Percentiles rank a stretch among this genome's conserved stretches.
Conservation (phyloP, 1,139 yeast genomes). For the Debaryomyces robertsiae region DNA sequence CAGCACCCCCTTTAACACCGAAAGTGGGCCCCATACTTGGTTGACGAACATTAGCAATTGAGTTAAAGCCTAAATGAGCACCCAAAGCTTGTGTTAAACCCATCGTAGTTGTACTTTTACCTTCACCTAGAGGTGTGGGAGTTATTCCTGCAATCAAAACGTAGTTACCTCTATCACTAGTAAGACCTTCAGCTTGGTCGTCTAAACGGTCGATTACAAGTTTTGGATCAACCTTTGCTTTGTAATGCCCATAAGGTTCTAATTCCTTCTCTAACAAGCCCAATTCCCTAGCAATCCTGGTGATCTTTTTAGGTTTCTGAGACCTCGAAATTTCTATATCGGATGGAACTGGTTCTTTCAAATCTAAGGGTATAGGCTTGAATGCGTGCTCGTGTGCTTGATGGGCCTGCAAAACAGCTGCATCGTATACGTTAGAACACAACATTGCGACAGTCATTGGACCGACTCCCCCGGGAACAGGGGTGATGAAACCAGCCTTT, state of each 20-base stretch:
- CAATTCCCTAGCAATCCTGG: slow-evolving; percentile 62
- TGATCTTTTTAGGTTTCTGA: slow-evolving; percentile 69
- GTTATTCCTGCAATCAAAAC: slow-evolving; percentile 80
- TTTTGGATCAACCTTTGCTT: slow-evolving; percentile 70
- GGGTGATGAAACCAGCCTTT: slow-evolving; percentile 66
- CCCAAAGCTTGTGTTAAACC: slow-evolving; percentile 81
- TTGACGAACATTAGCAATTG: slow-evolving; percentile 80
- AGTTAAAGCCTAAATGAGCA: slow-evolving; percentile 67
- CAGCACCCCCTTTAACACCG: slow-evolving; percentile 89
- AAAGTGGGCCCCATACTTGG: slow-evolving; percentile 90
- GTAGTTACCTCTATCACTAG: slow-evolving; percentile 55
- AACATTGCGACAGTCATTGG: slow-evolving; percentile 90
- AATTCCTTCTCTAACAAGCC: slow-evolving; percentile 64
- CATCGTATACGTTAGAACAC: slow-evolving; percentile 64
- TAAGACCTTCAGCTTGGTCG: slow-evolving; percentile 52
- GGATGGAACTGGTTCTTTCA: slow-evolving; percentile 66
- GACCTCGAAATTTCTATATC: slow-evolving; percentile 76
- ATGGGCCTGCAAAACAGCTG: slow-evolving; percentile 60
- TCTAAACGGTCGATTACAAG: slow-evolving; percentile 57
- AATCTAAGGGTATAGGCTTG: slow-evolving; percentile 52
- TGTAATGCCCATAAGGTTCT: slow-evolving; percentile 72
- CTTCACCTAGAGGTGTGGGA: slow-evolving; percentile 83
- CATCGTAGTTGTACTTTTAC: slow-evolving; percentile 78
- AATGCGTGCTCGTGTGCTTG: slow-evolving; percentile 48
- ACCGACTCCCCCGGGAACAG: slow-evolving; percentile 90